Percentiles rank a stretch among this genome's conserved stretches.
phyloP scores from a whole-genome alignment of 768 basidiomycete species.

The Russula compacta region DNA sequence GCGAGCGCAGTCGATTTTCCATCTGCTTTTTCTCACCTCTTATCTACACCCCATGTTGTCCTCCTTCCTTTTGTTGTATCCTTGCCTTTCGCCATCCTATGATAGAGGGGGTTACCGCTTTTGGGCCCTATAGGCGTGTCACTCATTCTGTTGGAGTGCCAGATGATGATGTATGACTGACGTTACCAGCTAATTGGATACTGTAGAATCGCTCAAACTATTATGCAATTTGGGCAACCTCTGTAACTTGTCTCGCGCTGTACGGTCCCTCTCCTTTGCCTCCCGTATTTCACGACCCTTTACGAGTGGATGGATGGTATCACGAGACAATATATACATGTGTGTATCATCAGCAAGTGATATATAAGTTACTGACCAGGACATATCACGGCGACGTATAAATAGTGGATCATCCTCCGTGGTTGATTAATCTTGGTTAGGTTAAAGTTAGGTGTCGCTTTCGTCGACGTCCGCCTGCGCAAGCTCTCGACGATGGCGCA shows the following conservation, averaged over 20 bases:
- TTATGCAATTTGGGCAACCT: constrained; percentile 13
- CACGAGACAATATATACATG: constrained; percentile 5
- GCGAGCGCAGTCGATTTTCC: not conserved
- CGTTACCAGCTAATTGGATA: constrained; percentile 15
- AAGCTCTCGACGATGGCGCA: constrained; percentile 11
- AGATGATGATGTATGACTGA: constrained; percentile 15
- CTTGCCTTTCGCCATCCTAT: not conserved
- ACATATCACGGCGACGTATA: not conserved
- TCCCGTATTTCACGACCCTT: not conserved
- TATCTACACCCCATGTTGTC: constrained; percentile 9
- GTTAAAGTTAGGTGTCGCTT: not conserved
- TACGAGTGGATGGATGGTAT: constrained; percentile 9
- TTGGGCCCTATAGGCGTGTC: constrained; percentile 8
- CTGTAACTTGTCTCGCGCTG: not conserved
- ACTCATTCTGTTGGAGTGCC: constrained; percentile 12
- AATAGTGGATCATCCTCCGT: not conserved
- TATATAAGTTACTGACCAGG: constrained; percentile 9
- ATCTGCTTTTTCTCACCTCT: not conserved
- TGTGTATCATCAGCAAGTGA: constrained; percentile 16
- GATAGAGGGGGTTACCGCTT: constrained; percentile 5
- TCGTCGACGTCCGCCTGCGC: constrained; percentile 4
- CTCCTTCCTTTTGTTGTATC: constrained; percentile 2
- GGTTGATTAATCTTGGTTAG: not conserved
- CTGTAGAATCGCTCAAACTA: constrained; percentile 15
- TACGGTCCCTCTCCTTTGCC: not conserved